Base-by-base conservation (phyloP, 768 basidiomycete genomes). In the Hirschioporus abietinus region DNA sequence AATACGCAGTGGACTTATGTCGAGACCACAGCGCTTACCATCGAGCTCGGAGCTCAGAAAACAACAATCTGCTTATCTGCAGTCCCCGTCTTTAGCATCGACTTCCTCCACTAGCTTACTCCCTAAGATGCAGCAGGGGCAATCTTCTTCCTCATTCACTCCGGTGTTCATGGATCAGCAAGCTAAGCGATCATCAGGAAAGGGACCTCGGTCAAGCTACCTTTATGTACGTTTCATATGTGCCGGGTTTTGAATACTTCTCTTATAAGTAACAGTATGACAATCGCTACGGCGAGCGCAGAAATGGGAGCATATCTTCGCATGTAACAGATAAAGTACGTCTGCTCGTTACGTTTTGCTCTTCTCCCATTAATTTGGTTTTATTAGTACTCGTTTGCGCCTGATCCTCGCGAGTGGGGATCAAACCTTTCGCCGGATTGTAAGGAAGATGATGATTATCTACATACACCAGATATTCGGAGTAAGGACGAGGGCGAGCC, bases 401-500 rank as follows among this genome's bases (percentile, higher is more conserved):
- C 87, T 15, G 90, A 92, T 71, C 89, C 89, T 17, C 81, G 83
- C 20, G 77, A 78, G 25, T 91, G 90, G 90, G 87, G 88, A 24
- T 82, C 83, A 24, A 83, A 84, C 71, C 72, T 89, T 57, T 85
- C 82, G 24, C 78, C 81, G 5, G 82, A 86, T 72, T 68, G 80
- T 58, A 77, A 82, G 25, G 91, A 93, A 69, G 74, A 85, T 7
- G 91, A 92, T 73, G 91, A 93, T 73, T 84, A 84, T 60, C 78
- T 93, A 23, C 91, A 93, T 73, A 85, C 91, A 68, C 91, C 91
- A 0, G 81, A 86, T 66, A 69, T 72, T 63, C 72, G 71, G 34
- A 67, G 72, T 8, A 67, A 69, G 35, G 71, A 69, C 69, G 72
- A 76, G 23, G 72, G 72, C 34, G 75, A 77, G 62, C 70, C 34